phyloP scores from a whole-genome alignment of 139 green algal genomes.

The Nannochloris sp. region DNA sequence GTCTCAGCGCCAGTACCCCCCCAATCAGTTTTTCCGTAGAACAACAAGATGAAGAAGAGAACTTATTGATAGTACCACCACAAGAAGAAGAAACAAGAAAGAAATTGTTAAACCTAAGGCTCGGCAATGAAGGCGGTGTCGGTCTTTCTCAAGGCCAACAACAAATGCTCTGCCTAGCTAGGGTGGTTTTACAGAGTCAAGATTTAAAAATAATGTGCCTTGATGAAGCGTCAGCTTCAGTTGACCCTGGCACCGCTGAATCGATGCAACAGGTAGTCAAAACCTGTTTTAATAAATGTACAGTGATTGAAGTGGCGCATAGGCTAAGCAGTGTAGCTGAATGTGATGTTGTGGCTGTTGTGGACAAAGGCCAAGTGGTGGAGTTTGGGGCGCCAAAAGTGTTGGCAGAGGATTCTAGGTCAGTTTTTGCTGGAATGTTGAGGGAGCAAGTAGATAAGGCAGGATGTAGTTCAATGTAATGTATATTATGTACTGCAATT shows the following conservation, averaged over 20 bases:
- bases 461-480: not conserved
- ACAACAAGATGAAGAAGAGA: too few relatives aligned
- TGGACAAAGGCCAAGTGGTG: constrained; percentile 51
- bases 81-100: too few relatives aligned
- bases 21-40: not conserved
- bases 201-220: constrained; percentile 48
- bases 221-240: constrained; percentile 56
- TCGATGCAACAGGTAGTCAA: constrained; percentile 44
- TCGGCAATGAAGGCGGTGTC: constrained; percentile 25
- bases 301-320: constrained; percentile 69
- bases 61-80: not conserved
- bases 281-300: constrained; percentile 1
- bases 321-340: constrained; percentile 34
- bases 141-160: constrained; percentile 54
- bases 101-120: not conserved
- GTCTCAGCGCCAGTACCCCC: too few relatives aligned
- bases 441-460: not conserved
- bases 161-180: constrained; percentile 71
- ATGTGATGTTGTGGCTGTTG: constrained; percentile 50
- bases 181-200: constrained; percentile 58
- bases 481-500: not conserved
- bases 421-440: constrained; percentile 18
- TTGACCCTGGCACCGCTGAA: constrained; percentile 46
- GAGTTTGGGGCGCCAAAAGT: constrained; percentile 36
- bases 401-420: constrained; percentile 14